A percentile compares a stretch with the other conserved stretches of the same genome.
phyloP scores from a whole-genome alignment of 306 rosid genomes.

The Quercus berberidifolia region DNA sequence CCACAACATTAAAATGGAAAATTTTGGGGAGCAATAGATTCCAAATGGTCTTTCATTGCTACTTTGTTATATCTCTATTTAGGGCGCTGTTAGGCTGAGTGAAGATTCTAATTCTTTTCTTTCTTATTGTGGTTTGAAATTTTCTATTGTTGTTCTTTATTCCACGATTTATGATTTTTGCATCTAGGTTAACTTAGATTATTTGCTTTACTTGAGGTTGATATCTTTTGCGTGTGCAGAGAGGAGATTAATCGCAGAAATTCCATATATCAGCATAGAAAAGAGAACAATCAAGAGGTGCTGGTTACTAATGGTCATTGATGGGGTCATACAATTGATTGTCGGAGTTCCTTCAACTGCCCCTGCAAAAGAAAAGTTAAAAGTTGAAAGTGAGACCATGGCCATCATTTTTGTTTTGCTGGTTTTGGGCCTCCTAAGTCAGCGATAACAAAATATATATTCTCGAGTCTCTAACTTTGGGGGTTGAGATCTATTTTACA shows the following conservation, averaged over 20 bases:
- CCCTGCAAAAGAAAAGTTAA: constrained; percentile 19
- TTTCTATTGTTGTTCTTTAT: neutral
- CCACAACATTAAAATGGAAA: neutral
- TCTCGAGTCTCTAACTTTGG: constrained; percentile 4
- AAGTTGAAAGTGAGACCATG: constrained; percentile 12
- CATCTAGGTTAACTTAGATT: neutral
- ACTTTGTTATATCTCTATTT: neutral
- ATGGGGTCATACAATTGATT: constrained; percentile 3
- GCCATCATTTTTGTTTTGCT: constrained; percentile 26
- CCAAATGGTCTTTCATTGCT: neutral
- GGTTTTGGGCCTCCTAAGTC: constrained; percentile 11
- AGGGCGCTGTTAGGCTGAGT: neutral
- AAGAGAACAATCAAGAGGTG: constrained; percentile 37
- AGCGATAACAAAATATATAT: constrained; percentile 25
- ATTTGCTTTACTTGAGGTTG: neutral
- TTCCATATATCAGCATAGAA: constrained; percentile 39
- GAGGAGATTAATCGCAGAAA: constrained; percentile 54
- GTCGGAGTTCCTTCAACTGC: constrained; percentile 11
- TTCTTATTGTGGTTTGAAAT: neutral
- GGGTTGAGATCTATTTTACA: neutral
- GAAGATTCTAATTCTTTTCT: neutral
- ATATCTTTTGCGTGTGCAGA: constrained; percentile 45
- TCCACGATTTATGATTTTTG: neutral
- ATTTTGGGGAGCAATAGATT: neutral
- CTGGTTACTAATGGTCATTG: constrained; percentile 47